A percentile compares a stretch with the other conserved stretches of the same genome.
Conservation (phyloP, 2,329 filamentous ascomycete species). For the Colletotrichum camelliae region DNA sequence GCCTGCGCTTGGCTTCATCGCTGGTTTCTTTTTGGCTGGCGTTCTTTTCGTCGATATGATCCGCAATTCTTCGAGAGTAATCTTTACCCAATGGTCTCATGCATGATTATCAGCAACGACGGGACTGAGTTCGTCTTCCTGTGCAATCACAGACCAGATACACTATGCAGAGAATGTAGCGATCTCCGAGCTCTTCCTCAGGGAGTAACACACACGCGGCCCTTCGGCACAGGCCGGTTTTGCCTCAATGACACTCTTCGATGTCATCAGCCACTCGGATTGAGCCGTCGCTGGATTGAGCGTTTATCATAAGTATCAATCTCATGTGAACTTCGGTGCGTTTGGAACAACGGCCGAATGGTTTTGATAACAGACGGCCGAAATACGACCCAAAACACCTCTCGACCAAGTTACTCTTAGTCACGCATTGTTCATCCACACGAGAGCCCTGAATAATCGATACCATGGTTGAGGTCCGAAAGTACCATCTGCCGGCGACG, state of each 20-base stretch:
- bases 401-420: neutral
- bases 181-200: neutral
- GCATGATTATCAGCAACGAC: too few relatives aligned
- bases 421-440: accelerated
- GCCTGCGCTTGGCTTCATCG: too few relatives aligned
- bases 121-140: neutral
- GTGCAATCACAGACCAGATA: neutral
- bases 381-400: accelerated
- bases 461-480: neutral
- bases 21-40: too few relatives aligned
- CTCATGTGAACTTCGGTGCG: neutral
- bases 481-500: neutral
- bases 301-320: neutral
- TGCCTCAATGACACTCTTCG: accelerated
- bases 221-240: neutral
- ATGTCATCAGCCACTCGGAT: neutral
- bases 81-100: too few relatives aligned
- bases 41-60: too few relatives aligned
- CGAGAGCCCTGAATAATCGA: accelerated
- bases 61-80: too few relatives aligned
- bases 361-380: neutral
- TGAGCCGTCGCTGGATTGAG: accelerated
- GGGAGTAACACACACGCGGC: accelerated
- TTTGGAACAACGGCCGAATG: neutral
- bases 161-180: neutral